Evolutionary conservation across 2,329 filamentous ascomycete genomes (phyloP), one percentile per base, ranked within the genome.

Genomic region (Colletotrichum lupini): DNA sequence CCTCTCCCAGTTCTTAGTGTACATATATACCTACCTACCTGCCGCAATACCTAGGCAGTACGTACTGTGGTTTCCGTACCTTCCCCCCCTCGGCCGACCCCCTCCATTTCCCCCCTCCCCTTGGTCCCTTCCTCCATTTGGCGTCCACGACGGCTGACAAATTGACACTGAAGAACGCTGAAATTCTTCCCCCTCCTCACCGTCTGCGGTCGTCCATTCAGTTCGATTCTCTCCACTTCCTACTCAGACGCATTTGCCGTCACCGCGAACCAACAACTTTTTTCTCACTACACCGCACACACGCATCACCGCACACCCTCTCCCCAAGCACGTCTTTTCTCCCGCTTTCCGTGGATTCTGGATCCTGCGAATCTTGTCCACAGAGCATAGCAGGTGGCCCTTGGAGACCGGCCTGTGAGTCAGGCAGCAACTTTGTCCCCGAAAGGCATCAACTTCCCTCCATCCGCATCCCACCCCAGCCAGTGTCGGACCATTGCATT

Each of bases 341-440:
- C 67, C 73, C 67, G 63, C 63, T 46, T 55, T 24, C 57, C 53
- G 62, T 72, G 72, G 62, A 72, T 56, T 71, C 46, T 65, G 71
- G 55, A 70, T 64, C 28, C n/a, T 42, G 32, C 68, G 57, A 66
- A 57, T 14, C 16, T 49, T 26, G 22, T 59, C 56, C 37, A 57
- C 35, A 61, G 26, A 63, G 28, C 42, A 24, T 62, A 19, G 14
- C 52, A 67, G 62, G 49, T 67, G 62, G 62, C 57, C 55, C 55
- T 35, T 68, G 58, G 42, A 67, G 37, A 72, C 57, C 52, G 42
- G 22, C 57, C 56, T 67, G 37, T 63, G 56, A 81, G 81, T 82
- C 79, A 83, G 81, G 81, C 81, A 82, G 77, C 80, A 80, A 81
- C 70, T 75, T 16, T 73, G 42, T 76, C 68, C 67, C 76, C 75